Base-by-base conservation (phyloP, 305 asterid species). In the Fraxinus nigra region DNA sequence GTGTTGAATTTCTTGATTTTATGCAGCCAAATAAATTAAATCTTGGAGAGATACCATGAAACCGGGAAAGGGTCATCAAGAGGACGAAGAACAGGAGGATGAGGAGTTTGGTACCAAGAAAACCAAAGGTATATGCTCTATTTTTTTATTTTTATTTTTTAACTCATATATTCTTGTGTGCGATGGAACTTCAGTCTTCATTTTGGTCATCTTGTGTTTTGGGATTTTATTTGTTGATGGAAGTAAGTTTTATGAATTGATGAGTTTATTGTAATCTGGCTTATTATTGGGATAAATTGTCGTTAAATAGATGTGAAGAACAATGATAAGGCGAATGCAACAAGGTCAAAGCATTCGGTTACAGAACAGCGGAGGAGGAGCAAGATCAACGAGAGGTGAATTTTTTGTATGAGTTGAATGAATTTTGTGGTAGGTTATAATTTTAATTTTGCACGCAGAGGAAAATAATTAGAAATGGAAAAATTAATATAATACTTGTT, bases 351-450 rank as follows among this genome's bases (percentile, higher is more conserved):
- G 79, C 99, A 95, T 89, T 95, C 98, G 0, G 98, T 94, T 38
- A 95, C 99, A 1, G 99, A 95, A 91, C 98, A 95, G 87, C 91
- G 94, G 2, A 81, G 99, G 83, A 89, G 99, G 89, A 93, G 98
- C 88, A 95, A 95, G 92, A 95, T 95, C 88, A 95, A 94, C 33
- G 97, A 95, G 89, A 95, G 99, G 99, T 93, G 81, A 65, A 4
- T 16, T 18, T 72, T 84, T 84, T 51, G 3, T 43, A 43, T 72
- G 32, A 7, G 16, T 35, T 32, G 72, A 61, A 67, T 65, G 37
- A 28, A 65, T 24, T 56, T 54, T 40, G 74, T 78, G 81, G 75
- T 63, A 0, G 28, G 72, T 8, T 18, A 59, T 16, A 20, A 24
- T 11, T 70, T 28, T 13, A 70, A 65, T 65, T 26, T 26, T 24